Conservation (phyloP, 2,329 filamentous ascomycete species). For the Truncatella angustata region DNA sequence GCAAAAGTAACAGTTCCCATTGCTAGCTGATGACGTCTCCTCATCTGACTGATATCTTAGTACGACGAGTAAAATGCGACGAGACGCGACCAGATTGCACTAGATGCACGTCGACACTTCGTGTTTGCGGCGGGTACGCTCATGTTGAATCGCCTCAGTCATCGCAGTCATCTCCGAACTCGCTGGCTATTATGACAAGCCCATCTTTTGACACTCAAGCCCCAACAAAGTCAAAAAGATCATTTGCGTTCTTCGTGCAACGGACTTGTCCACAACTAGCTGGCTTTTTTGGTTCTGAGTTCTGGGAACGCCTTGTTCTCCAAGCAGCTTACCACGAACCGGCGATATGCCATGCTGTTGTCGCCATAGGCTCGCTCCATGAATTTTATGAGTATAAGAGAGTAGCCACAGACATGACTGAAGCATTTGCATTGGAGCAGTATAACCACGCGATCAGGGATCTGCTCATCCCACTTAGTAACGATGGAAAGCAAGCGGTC, state of each 20-base stretch:
- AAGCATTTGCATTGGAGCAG: slow-evolving; percentile 8
- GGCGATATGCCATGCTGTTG: slow-evolving; percentile 8
- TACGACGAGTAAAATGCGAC: slow-evolving; percentile 12
- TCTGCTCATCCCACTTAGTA: slow-evolving; percentile 1
- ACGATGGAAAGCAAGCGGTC: background rate
- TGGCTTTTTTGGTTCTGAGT: slow-evolving; percentile 11
- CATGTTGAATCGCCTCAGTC: background rate
- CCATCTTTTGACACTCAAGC: background rate
- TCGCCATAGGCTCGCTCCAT: slow-evolving; percentile 6
- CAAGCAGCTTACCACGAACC: slow-evolving; percentile 9
- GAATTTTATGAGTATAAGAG: background rate
- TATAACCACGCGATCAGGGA: slow-evolving; percentile 10
- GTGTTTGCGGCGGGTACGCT: slow-evolving; percentile 7
- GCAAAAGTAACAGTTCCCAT: slow-evolving; percentile 7
- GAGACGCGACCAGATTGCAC: slow-evolving; percentile 8
- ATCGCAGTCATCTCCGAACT: background rate
- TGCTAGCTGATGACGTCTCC: background rate
- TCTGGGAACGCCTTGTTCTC: slow-evolving; percentile 9
- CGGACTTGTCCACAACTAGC: slow-evolving; percentile 8
- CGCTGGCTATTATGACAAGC: background rate
- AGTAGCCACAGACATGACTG: background rate
- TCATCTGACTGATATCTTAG: slow-evolving; percentile 1
- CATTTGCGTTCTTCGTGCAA: slow-evolving; percentile 8
- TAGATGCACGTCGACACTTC: slow-evolving; percentile 9
- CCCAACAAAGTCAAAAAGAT: background rate